phyloP scores from a whole-genome alignment of 768 basidiomycete genomes.

The Basidioascus undulatus region DNA sequence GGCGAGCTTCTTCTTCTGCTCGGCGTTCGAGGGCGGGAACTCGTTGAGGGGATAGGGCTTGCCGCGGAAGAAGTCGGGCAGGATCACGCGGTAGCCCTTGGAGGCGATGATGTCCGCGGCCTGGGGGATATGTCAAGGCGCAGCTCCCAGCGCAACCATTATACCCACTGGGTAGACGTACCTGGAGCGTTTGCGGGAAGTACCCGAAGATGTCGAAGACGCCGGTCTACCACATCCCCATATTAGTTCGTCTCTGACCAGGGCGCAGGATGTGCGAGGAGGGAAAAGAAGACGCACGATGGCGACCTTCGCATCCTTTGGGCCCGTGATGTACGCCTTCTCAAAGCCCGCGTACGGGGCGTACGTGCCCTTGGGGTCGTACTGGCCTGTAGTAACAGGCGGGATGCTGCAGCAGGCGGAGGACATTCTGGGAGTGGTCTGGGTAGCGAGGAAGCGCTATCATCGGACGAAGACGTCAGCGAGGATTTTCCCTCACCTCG shows the following conservation, averaged over 20 bases:
- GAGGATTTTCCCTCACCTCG: too few relatives aligned
- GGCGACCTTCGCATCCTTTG: constrained; percentile 4
- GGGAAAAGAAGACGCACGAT: neutral
- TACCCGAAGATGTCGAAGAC: constrained; percentile 1
- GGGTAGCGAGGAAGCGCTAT: too few relatives aligned
- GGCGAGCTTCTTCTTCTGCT: neutral
- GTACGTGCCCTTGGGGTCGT: constrained; percentile 26
- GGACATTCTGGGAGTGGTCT: too few relatives aligned
- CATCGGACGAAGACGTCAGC: too few relatives aligned
- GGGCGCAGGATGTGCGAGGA: neutral
- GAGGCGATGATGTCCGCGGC: neutral
- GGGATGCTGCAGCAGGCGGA: too few relatives aligned
- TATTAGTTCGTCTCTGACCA: too few relatives aligned
- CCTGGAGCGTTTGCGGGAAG: neutral
- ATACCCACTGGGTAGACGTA: neutral
- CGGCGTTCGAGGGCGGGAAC: neutral
- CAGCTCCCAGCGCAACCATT: neutral
- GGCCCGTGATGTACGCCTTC: constrained; percentile 19
- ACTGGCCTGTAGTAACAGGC: too few relatives aligned
- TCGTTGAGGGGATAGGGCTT: neutral
- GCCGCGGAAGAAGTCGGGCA: neutral
- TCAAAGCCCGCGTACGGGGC: constrained; percentile 9
- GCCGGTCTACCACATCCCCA: neutral
- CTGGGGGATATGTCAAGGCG: neutral
- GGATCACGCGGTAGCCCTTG: neutral